phyloP scores from a whole-genome alignment of 495 filamentous ascomycete genomes.

The Lepidopterella palustris region DNA sequence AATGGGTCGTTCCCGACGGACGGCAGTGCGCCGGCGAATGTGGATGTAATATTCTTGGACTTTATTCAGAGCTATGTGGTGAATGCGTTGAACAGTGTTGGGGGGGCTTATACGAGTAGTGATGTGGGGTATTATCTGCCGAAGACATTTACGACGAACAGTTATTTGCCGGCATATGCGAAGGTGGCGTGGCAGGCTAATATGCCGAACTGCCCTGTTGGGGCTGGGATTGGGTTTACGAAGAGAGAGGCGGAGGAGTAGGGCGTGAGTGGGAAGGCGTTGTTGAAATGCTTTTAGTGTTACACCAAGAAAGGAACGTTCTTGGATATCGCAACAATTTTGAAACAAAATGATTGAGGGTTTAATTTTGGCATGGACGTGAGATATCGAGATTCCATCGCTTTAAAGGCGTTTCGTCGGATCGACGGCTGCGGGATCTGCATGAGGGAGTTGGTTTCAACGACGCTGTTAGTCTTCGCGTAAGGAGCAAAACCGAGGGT shows the following conservation, averaged over 20 bases:
- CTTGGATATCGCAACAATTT: too few relatives aligned
- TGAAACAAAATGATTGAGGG: too few relatives aligned
- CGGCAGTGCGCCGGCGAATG: conserved; percentile 25
- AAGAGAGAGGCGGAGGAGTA: not conserved
- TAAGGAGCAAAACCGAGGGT: too few relatives aligned
- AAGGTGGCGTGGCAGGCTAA: conserved; percentile 43
- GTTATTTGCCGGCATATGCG: conserved; percentile 46
- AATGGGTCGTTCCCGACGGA: conserved; percentile 33
- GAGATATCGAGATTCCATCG: too few relatives aligned
- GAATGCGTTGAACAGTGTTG: conserved; percentile 37
- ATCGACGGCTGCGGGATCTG: too few relatives aligned
- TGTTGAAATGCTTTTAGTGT: too few relatives aligned
- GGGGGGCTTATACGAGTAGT: conserved; percentile 35
- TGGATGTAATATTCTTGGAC: conserved; percentile 37
- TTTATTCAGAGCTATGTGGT: conserved; percentile 29
- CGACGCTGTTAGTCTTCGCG: too few relatives aligned
- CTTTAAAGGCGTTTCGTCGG: too few relatives aligned
- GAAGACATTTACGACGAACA: conserved; percentile 42
- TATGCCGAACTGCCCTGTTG: conserved; percentile 43
- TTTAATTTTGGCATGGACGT: too few relatives aligned
- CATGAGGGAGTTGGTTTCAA: too few relatives aligned
- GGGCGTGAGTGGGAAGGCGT: too few relatives aligned
- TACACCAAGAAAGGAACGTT: too few relatives aligned
- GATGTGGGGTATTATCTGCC: conserved; percentile 42
- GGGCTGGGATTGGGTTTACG: conserved; percentile 25